A percentile compares a stretch with the other conserved stretches of the same genome.
These are phyloP conservation scores for Starmera amethionina DNA, from an alignment of 805 yeast genomes.

Conservation along the genomic window DNA sequence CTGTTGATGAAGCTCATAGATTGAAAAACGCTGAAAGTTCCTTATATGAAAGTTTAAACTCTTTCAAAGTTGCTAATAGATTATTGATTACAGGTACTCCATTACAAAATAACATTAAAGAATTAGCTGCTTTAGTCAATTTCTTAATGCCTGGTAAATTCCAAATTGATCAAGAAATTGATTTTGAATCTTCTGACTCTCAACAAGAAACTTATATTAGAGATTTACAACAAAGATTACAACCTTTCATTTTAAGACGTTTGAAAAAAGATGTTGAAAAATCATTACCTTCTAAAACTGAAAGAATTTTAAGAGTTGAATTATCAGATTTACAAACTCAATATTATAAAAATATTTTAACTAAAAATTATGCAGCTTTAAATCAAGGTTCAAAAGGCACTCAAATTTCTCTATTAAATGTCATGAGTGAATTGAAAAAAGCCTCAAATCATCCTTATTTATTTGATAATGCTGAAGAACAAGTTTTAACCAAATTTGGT, in stretches of 20 bases:
- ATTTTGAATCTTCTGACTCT: slow-evolving; percentile 80
- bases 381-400: slow-evolving; percentile 72
- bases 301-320: slow-evolving; percentile 90
- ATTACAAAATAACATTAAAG: slow-evolving; percentile 89
- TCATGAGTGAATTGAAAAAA: slow-evolving; percentile 92
- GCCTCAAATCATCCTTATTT: slow-evolving; percentile 96
- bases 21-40: slow-evolving; percentile 91
- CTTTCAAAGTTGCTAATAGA: slow-evolving; percentile 76
- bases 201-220: slow-evolving; percentile 86
- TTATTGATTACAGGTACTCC: slow-evolving; percentile 97
- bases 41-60: slow-evolving; percentile 75
- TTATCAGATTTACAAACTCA: slow-evolving; percentile 91
- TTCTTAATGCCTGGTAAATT: slow-evolving; percentile 95
- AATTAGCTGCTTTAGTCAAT: slow-evolving; percentile 88
- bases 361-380: slow-evolving; percentile 86
- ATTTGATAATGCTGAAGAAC: slow-evolving; percentile 86
- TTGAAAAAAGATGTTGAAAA: slow-evolving; percentile 96
- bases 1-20: slow-evolving; percentile 98
- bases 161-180: slow-evolving; percentile 87
- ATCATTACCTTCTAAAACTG: slow-evolving; percentile 91
- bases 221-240: slow-evolving; percentile 71
- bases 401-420: slow-evolving; percentile 77
- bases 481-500: slow-evolving; percentile 60
- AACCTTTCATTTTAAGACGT: slow-evolving; percentile 88
- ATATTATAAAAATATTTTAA: slow-evolving; percentile 86